Base-by-base conservation (phyloP, 192 early-diverging fungal genomes). In the Podila clonocystis region DNA sequence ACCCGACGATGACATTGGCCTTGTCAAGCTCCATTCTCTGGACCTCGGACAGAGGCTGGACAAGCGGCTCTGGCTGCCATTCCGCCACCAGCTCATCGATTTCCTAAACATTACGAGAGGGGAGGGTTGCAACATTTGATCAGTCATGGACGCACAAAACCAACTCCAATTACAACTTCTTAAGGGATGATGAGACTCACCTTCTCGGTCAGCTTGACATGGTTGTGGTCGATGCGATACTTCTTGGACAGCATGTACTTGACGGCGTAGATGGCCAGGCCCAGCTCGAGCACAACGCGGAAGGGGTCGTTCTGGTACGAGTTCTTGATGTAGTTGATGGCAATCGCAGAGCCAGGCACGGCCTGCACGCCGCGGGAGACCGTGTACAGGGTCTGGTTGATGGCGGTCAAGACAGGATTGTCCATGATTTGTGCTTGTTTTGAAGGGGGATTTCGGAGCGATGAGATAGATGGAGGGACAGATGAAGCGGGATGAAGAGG, bases 21-120 rank as follows among this genome's bases (percentile, higher is more conserved):
- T 90, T 94, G 49, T 95, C 94, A 24, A 99, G 85, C 22, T 95
- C 92, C 68, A 90, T 86, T 52, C 83, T 84, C 62, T 93, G 88
- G 66, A 90, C 87, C 8, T 91, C 91, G 33, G 91, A 91, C 45
- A 96, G 74, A 9, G 86, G 84, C 29, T 94, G 90, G 17, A 95
- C 94, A 26, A 99, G 87, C 20, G 96, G 92, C 84, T 99, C 97
- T 8, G 97, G 97, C 67, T 91, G 92, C 97, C 97, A 99, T 68
- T 98, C 97, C 50, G 95, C 92, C 28, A 94, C 90, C 11, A 98
- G 89, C 72, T 99, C 97, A 84, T 98, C 93, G 36, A 99, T 89
- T 83, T 99, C 97, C 95, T 95, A 85, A 22, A 31, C 31, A 66
- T 13, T 5, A 28, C 19, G 28, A 59, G 38, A 33, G 94, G 84